Evolutionary conservation across 805 yeast species (phyloP).

Genomic region (Sporopachydermia lactativora): DNA sequence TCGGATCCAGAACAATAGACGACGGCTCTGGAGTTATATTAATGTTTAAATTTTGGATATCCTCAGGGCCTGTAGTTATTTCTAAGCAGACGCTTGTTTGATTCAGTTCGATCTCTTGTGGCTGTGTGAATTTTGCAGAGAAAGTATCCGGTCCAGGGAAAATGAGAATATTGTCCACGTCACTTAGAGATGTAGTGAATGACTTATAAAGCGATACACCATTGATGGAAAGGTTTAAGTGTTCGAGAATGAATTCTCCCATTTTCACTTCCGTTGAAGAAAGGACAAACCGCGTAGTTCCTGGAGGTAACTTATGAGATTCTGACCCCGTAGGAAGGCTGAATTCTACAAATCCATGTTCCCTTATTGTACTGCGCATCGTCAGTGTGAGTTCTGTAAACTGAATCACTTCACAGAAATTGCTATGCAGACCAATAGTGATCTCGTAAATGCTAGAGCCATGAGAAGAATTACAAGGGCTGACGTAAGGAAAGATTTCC

Average conservation of each 20-base stretch:
- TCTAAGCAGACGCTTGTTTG: slow-evolving; percentile 11
- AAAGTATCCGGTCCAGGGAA: slow-evolving; percentile 12
- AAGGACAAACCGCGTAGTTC: slow-evolving; percentile 13
- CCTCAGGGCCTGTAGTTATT: slow-evolving; percentile 6
- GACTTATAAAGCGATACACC: slow-evolving; percentile 16
- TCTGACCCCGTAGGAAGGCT: not conserved
- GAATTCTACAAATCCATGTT: too few relatives aligned
- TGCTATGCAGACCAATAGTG: not conserved
- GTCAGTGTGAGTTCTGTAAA: not conserved
- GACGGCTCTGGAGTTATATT: not conserved
- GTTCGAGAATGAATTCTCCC: slow-evolving; percentile 22
- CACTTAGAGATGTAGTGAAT: slow-evolving; percentile 6
- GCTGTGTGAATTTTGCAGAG: not conserved
- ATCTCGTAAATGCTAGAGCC: not conserved
- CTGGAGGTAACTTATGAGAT: slow-evolving; percentile 5
- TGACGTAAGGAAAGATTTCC: slow-evolving; percentile 9
- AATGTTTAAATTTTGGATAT: slow-evolving; percentile 3
- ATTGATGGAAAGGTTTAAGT: slow-evolving; percentile 15
- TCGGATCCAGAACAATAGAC: not conserved
- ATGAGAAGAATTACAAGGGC: not conserved
- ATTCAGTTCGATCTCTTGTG: slow-evolving; percentile 7
- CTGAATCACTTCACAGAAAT: not conserved
- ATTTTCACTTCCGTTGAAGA: slow-evolving; percentile 17
- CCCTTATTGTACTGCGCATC: too few relatives aligned
- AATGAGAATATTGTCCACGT: slow-evolving; percentile 7